These are phyloP conservation scores for Pulveroboletus sp. DNA, from an alignment of 1,284 basidiomycete species.

Conservation along the genomic window DNA sequence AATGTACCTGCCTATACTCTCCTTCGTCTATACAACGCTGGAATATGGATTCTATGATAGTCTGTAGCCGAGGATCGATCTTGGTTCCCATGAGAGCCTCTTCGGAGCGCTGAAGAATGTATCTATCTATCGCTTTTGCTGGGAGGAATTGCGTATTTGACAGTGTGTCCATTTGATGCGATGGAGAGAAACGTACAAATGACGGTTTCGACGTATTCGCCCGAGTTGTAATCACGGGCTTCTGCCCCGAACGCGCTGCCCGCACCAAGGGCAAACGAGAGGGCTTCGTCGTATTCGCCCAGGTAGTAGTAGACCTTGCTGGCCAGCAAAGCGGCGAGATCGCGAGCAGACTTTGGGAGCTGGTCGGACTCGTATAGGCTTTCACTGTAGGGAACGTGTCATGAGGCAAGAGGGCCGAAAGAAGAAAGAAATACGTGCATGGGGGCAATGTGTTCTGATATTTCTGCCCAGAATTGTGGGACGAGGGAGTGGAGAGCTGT, in stretches of 20 bases:
- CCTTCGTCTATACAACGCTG: constrained; percentile 80
- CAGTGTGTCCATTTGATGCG: neutral
- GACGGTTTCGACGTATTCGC: constrained; percentile 92
- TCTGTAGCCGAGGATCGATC: constrained; percentile 76
- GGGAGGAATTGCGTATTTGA: constrained; percentile 10
- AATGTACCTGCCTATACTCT: constrained; percentile 84
- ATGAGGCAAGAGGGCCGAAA: constrained; percentile 19
- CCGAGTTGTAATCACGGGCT: constrained; percentile 57
- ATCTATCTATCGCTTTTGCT: constrained; percentile 95
- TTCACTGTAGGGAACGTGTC: constrained; percentile 57
- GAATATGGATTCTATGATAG: constrained; percentile 88
- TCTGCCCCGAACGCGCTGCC: constrained; percentile 83
- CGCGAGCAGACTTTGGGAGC: constrained; percentile 69
- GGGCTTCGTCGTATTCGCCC: constrained; percentile 89
- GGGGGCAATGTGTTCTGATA: constrained; percentile 87
- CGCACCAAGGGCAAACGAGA: constrained; percentile 91
- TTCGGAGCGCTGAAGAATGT: constrained; percentile 65
- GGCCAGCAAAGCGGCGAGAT: constrained; percentile 84
- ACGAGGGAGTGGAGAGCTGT: constrained; percentile 80
- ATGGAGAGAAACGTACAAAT: constrained; percentile 65
- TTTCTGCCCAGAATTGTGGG: constrained; percentile 96
- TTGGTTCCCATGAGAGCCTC: constrained; percentile 51
- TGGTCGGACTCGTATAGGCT: constrained; percentile 83
- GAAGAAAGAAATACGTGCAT: constrained; percentile 61
- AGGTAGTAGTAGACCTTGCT: constrained; percentile 98